phyloP scores from a whole-genome alignment of 2,329 filamentous ascomycete species.

The Exophiala mesophila region DNA sequence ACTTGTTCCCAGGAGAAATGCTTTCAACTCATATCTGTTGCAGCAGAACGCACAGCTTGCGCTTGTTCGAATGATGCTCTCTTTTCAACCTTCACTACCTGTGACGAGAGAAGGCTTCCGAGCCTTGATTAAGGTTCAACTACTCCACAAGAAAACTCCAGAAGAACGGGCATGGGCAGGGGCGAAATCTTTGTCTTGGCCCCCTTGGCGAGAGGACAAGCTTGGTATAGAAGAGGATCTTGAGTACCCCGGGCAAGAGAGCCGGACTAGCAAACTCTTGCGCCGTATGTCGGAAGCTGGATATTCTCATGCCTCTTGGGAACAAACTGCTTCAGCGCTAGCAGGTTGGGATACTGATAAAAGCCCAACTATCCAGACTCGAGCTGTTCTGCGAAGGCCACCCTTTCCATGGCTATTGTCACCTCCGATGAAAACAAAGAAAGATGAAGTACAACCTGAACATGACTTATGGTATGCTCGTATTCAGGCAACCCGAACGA shows the following conservation, averaged over 20 bases:
- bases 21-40: constrained; percentile 43
- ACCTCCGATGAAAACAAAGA: constrained; percentile 15
- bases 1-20: constrained; percentile 43
- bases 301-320: constrained; percentile 49
- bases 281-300: constrained; percentile 56
- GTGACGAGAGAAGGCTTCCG: constrained; percentile 57
- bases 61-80: constrained; percentile 54
- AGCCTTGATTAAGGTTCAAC: constrained; percentile 51
- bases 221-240: constrained; percentile 57
- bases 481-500: constrained; percentile 55
- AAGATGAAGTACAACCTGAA: constrained; percentile 13
- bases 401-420: constrained; percentile 20
- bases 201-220: constrained; percentile 60
- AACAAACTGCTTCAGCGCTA: constrained; percentile 49
- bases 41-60: constrained; percentile 56
- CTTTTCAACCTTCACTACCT: constrained; percentile 48
- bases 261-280: constrained; percentile 53
- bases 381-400: constrained; percentile 37
- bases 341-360: constrained; percentile 60
- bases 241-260: constrained; percentile 52
- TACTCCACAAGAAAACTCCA: constrained; percentile 53
- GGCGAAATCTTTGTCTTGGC: constrained; percentile 58
- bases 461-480: constrained; percentile 51
- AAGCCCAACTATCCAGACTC: constrained; percentile 59
- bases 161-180: constrained; percentile 54